Percentiles rank a stretch among this genome's conserved stretches.
These are phyloP conservation scores for Trichoderma atroviride DNA, from an alignment of 2,329 filamentous ascomycete genomes.

Conservation along the genomic window DNA sequence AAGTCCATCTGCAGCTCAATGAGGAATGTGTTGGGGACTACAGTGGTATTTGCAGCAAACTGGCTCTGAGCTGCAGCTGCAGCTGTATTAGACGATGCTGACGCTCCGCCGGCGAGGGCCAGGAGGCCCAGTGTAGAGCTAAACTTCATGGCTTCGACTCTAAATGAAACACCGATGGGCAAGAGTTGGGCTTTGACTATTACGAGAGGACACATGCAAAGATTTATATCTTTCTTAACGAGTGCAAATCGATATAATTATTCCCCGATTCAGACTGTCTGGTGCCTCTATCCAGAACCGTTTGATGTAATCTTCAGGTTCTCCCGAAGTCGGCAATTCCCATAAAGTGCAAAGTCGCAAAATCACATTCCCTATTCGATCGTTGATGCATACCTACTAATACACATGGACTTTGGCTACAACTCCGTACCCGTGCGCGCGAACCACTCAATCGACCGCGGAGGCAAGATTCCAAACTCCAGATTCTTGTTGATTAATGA, in stretches of 20 bases:
- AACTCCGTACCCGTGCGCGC: not conserved
- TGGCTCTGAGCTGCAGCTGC: not conserved
- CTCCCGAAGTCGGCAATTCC: not conserved
- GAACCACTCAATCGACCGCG: not conserved
- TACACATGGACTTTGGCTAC: not conserved
- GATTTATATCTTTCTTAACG: not conserved
- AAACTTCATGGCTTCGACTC: conserved; percentile 5
- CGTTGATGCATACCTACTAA: not conserved
- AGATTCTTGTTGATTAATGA: not conserved
- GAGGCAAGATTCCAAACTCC: not conserved
- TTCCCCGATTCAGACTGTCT: not conserved
- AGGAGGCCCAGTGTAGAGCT: not conserved
- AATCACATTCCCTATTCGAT: not conserved
- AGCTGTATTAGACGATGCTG: not conserved
- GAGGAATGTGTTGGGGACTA: conserved; percentile 13
- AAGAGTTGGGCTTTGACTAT: not conserved
- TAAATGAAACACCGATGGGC: not conserved
- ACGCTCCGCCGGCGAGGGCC: not conserved
- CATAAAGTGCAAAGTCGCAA: not conserved
- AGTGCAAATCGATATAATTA: too few species aligned
- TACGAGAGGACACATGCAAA: not conserved
- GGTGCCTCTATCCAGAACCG: not conserved
- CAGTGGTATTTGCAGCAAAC: not conserved
- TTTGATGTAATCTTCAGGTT: not conserved
- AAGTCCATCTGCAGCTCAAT: conserved; percentile 26